phyloP scores from a whole-genome alignment of 2,329 filamentous ascomycete genomes.

The Ophiostoma triangulosporum region DNA sequence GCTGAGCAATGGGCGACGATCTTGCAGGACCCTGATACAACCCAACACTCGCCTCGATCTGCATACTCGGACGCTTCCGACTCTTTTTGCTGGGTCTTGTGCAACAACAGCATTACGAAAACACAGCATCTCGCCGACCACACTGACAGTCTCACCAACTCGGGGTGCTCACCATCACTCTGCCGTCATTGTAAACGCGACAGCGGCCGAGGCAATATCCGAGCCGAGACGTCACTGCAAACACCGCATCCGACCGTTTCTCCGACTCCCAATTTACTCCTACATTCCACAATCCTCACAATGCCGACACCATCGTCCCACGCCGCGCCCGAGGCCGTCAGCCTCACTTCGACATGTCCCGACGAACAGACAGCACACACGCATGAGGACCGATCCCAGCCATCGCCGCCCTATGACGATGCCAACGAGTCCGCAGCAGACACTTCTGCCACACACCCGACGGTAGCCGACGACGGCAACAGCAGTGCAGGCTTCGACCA shows the following conservation, averaged over 20 bases:
- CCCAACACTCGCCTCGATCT: background rate
- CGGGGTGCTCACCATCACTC: background rate
- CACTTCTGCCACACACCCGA: background rate
- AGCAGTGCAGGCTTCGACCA: slow-evolving; percentile 14
- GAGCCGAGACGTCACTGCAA: background rate
- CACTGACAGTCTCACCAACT: background rate
- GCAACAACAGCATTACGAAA: no score
- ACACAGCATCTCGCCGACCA: background rate
- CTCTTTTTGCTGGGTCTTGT: background rate
- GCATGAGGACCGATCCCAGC: slow-evolving; percentile 2
- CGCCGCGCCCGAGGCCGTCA: slow-evolving; percentile 15
- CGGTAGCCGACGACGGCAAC: background rate
- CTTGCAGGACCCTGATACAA: background rate
- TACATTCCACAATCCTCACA: background rate
- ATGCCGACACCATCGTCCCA: slow-evolving; percentile 17
- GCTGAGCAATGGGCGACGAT: background rate
- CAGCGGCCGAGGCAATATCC: background rate
- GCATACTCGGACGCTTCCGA: background rate
- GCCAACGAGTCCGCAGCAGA: background rate
- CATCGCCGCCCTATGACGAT: background rate
- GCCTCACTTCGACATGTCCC: slow-evolving; percentile 29
- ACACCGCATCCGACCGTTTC: background rate
- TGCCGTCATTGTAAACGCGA: background rate
- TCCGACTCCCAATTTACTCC: background rate
- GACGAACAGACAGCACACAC: slow-evolving; percentile 24